Conservation (phyloP, 2,329 filamentous ascomycete genomes). For the Parastagonospora nodorum region DNA sequence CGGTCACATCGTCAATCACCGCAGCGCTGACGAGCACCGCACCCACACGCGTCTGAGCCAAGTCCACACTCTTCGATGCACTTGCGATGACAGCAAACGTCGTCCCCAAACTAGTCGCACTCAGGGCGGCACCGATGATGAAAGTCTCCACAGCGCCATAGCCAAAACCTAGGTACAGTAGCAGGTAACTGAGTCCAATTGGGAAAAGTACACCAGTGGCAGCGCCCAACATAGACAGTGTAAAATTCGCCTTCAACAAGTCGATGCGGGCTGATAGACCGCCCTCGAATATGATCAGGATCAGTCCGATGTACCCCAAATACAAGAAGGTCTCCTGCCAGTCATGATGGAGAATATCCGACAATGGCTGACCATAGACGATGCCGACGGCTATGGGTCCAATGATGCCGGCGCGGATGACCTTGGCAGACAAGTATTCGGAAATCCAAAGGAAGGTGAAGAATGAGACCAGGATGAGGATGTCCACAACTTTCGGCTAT, state of each 20-base stretch:
- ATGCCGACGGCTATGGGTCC: constrained; percentile 13
- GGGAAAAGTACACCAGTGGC: constrained; percentile 54
- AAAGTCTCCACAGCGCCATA: constrained; percentile 41
- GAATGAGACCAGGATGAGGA: constrained; percentile 14
- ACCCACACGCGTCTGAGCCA: constrained; percentile 51
- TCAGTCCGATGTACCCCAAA: constrained; percentile 55
- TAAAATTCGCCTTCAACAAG: constrained; percentile 53
- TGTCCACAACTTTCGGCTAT: constrained; percentile 7
- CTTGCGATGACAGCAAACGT: constrained; percentile 43
- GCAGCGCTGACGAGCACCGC: constrained; percentile 54
- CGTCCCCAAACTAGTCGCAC: constrained; percentile 35
- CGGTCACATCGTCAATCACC: constrained; percentile 54
- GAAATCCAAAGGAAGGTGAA: constrained; percentile 16
- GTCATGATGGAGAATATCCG: constrained; percentile 15
- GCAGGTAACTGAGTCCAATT: constrained; percentile 41
- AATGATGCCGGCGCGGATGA: constrained; percentile 14
- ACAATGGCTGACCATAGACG: constrained; percentile 13
- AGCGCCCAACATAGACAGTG: constrained; percentile 50
- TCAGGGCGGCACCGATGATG: constrained; percentile 37
- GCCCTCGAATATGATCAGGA: constrained; percentile 59
- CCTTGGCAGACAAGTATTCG: constrained; percentile 13
- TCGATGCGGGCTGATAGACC: constrained; percentile 54
- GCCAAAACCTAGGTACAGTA: constrained; percentile 52
- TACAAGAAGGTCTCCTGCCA: constrained; percentile 44
- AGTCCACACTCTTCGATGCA: constrained; percentile 43